phyloP scores from a whole-genome alignment of 2,329 filamentous ascomycete genomes.

The Sporothrix sp. region DNA sequence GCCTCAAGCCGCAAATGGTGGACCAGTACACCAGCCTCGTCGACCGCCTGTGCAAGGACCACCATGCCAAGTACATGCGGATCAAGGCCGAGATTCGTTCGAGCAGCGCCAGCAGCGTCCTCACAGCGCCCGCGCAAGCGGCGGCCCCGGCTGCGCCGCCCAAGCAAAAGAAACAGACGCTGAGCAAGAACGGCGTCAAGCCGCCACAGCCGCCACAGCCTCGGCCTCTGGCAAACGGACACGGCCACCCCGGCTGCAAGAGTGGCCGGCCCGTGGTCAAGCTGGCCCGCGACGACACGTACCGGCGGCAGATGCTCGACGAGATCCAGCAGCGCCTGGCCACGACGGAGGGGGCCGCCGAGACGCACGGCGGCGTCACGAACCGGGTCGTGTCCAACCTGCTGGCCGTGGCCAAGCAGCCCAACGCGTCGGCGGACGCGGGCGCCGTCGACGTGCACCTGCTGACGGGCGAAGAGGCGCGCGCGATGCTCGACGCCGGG shows the following conservation, averaged over 20 bases:
- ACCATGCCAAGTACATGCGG: slow-evolving; percentile 8
- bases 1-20: slow-evolving; percentile 14
- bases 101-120: background rate
- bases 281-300: slow-evolving; percentile 10
- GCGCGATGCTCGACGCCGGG: slow-evolving; percentile 13
- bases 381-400: slow-evolving; percentile 15
- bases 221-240: background rate
- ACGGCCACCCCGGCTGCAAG: too few species aligned
- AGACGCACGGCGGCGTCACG: slow-evolving; percentile 16
- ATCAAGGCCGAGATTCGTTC: slow-evolving; percentile 5
- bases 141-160: background rate
- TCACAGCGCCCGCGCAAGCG: background rate
- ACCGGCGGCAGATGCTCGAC: slow-evolving; percentile 11
- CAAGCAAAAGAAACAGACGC: too few species aligned
- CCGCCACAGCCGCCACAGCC: background rate
- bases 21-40: slow-evolving; percentile 8
- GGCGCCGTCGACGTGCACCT: slow-evolving; percentile 15
- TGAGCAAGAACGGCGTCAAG: too few species aligned
- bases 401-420: slow-evolving; percentile 12
- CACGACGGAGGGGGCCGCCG: background rate
- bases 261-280: slow-evolving; percentile 8
- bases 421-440: slow-evolving; percentile 7
- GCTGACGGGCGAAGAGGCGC: slow-evolving; percentile 17
- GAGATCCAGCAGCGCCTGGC: slow-evolving; percentile 13
- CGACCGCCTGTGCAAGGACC: slow-evolving; percentile 8